Percentiles rank a stretch among this genome's conserved stretches.
Evolutionary conservation across 306 rosid species (phyloP).

Genomic region (Rosa rugosa): DNA sequence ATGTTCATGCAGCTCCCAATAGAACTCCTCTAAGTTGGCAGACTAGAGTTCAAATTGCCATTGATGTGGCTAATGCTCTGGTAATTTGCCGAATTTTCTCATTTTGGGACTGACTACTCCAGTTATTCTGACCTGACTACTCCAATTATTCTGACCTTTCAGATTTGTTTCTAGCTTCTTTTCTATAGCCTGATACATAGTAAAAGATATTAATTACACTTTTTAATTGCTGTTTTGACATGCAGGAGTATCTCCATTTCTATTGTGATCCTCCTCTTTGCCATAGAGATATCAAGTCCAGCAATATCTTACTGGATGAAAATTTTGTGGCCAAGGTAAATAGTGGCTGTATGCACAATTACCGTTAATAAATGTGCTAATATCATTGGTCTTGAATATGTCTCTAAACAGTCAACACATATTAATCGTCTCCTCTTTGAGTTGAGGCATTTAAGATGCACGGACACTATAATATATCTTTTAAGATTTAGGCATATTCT

Average conservation of each 20-base stretch:
- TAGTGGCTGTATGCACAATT: constrained; percentile 23
- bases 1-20: constrained; percentile 60
- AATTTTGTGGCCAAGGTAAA: constrained; percentile 89
- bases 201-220: constrained; percentile 8
- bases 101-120: constrained; percentile 11
- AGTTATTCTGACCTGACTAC: background rate
- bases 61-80: constrained; percentile 95
- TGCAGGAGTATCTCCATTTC: constrained; percentile 98
- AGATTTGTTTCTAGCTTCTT: background rate
- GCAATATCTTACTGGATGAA: constrained; percentile 89
- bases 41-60: constrained; percentile 81
- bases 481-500: background rate
- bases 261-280: constrained; percentile 96
- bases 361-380: constrained; percentile 7
- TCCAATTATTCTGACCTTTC: background rate
- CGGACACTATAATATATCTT: background rate
- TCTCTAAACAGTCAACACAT: background rate
- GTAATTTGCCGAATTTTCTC: constrained; percentile 45
- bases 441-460: background rate
- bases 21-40: constrained; percentile 85
- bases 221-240: constrained; percentile 27
- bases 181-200: background rate
- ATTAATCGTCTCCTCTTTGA: background rate
- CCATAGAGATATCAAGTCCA: constrained; percentile 94
- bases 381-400: background rate